phyloP scores from a whole-genome alignment of 345 rosid genomes.

The Eucalyptus grandis region DNA sequence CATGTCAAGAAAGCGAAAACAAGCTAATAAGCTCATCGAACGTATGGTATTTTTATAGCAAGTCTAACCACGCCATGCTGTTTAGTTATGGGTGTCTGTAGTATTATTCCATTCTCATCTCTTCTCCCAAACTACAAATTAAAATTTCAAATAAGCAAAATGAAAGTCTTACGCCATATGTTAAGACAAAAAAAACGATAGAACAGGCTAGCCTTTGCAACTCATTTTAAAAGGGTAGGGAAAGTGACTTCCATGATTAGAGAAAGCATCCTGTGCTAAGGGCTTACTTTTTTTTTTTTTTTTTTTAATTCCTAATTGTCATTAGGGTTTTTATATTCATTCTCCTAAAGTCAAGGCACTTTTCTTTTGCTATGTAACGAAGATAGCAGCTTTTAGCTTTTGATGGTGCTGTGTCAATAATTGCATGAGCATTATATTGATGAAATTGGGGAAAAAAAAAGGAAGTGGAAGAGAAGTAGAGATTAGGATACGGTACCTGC shows the following conservation, averaged over 20 bases:
- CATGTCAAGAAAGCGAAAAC: neutral
- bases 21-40: neutral
- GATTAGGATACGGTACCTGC: constrained; percentile 34
- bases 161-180: neutral
- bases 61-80: neutral
- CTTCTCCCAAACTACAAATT: neutral
- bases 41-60: neutral
- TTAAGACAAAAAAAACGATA: neutral
- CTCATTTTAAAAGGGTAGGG: neutral
- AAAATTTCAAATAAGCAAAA: neutral
- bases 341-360: neutral
- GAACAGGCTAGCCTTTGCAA: neutral
- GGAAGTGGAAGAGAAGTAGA: neutral
- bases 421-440: neutral
- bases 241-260: neutral
- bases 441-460: neutral
- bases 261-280: neutral
- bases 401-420: neutral
- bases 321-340: neutral
- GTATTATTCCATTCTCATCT: neutral
- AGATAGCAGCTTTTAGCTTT: neutral
- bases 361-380: neutral
- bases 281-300: neutral
- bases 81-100: neutral
- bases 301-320: neutral